Base-by-base conservation (phyloP, 805 yeast genomes). In the Wickerhamomyces chaumierensis region DNA sequence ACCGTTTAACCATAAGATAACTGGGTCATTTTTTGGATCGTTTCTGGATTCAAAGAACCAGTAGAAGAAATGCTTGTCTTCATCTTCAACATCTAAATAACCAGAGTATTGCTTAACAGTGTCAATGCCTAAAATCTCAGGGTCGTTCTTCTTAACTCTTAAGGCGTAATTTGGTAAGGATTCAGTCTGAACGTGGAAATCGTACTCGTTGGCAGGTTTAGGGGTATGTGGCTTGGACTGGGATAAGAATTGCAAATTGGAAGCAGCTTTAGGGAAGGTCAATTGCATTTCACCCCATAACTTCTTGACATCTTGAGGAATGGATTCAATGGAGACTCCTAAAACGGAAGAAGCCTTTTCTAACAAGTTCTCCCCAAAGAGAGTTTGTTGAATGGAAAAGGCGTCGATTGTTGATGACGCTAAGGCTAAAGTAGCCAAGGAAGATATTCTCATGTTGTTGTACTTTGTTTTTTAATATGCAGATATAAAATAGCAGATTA, bases 21-120 rank as follows among this genome's bases (percentile, higher is more conserved):
- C 68, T 1, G 95, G 95, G 60, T 85, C 95, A 43, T 69, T 82
- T 46, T 63, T 63, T n/a, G 95, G 95, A 59, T 83, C 88, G 57
- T 80, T 81, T 68, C 94, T 75, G 42, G 90, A 79, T 61, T 86
- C 95, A 52, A 86, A 87, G 55, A 79, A 80, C 88, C 92, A 69
- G 53, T 66, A 71, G 65, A 84, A 85, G 56, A 85, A 78, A 62
- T 86, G 96, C 63, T 86, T 86, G 56, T 85, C 96, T 48, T 78
- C 85, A 37, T 79, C 84, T 42, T 68, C 74, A 37, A 82, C 75
- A 59, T 86, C 95, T 55, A 86, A 73, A 60, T 86, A 86, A 39
- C 96, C 96, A 29, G 88, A 69, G 57, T 73, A 79, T 60, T 86
- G 95, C 54, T 80, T 75, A 36, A 85, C 95, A 33, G 57, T 55